Base-by-base conservation (phyloP, 192 early-diverging fungal species). In the Gorgonomyces haynaldii region DNA sequence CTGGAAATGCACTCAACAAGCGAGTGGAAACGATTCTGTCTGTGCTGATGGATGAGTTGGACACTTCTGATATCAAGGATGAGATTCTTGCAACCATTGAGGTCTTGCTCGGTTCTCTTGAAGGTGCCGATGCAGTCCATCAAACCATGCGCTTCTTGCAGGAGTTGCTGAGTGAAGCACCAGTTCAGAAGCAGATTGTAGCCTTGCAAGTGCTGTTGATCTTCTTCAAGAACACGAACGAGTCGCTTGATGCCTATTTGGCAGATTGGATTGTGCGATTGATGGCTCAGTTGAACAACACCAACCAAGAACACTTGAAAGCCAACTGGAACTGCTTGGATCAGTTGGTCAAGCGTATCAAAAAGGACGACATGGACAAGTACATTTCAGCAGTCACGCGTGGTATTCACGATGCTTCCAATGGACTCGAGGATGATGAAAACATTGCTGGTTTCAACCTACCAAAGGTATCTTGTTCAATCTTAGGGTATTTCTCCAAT, bases 291-390 rank as follows among this genome's bases (percentile, higher is more conserved):
- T 55, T 98, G 32, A 74, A 72, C 8, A 77, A 79, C 38, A 52
- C 59, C 45, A 27, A 42, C 8, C 44, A 62, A n/a, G 58, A 64
- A 0, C 72, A 86, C 13, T 79, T 92, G 13, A 58, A 75, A 40
- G 60, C 78, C 26, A 78, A 81, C 25, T 91, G 88, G 87, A 58
- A 59, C 19, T 90, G 90, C 2, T 63, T 97, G 21, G 78, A 84
- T 31, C 77, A 87, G 2, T 62, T 96, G 8, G 70, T 82, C 26
- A 89, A 85, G 61, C 67, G 82, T 0, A 51, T 97, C 12, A 74
- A 76, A 53, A 98, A 95, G 74, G 87, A 95, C 29, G 86, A 92
- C 28, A 63, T 85, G 51, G 90, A 93, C 37, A 66, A 69, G 16
- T 81, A 85, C 45, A 89, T 95, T 1, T 57, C 53, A 1, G 79